Evolutionary conservation across 2,329 filamentous ascomycete genomes (phyloP).

Genomic region (Fusarium torreyae): DNA sequence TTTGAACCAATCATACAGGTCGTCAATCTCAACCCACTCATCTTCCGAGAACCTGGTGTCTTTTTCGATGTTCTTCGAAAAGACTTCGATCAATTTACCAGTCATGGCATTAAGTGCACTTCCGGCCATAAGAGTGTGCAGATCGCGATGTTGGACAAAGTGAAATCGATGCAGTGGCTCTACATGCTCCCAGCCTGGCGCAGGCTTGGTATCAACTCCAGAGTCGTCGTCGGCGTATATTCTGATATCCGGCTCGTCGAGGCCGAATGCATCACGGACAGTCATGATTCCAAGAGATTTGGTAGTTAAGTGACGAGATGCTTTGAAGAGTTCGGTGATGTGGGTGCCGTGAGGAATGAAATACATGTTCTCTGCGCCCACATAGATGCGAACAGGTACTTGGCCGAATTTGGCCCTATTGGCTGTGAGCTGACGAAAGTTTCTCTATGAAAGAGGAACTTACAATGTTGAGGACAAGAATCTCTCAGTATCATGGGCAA

Average conservation of each 20-base stretch:
- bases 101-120: constrained; percentile 17
- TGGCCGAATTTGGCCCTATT: constrained; percentile 38
- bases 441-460: accelerated
- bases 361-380: constrained; percentile 38
- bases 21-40: constrained; percentile 30
- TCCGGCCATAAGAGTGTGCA: constrained; percentile 15
- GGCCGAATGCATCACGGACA: constrained; percentile 37
- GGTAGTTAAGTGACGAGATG: constrained; percentile 31
- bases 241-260: constrained; percentile 21
- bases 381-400: constrained; percentile 34
- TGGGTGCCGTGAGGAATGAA: constrained; percentile 38
- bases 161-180: constrained; percentile 24
- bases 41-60: constrained; percentile 11
- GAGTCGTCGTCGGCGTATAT: constrained; percentile 29
- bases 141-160: constrained; percentile 35
- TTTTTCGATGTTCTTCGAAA: constrained; percentile 10
- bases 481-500: constrained; percentile 34
- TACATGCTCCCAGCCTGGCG: constrained; percentile 29
- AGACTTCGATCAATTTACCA: constrained; percentile 25
- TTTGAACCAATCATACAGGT: constrained; percentile 35
- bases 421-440: not conserved
- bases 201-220: constrained; percentile 24
- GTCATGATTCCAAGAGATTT: constrained; percentile 33
- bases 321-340: constrained; percentile 36
- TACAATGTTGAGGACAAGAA: constrained; percentile 35